Base-by-base conservation (phyloP, 495 filamentous ascomycete genomes). In the Penicillium lagena region DNA sequence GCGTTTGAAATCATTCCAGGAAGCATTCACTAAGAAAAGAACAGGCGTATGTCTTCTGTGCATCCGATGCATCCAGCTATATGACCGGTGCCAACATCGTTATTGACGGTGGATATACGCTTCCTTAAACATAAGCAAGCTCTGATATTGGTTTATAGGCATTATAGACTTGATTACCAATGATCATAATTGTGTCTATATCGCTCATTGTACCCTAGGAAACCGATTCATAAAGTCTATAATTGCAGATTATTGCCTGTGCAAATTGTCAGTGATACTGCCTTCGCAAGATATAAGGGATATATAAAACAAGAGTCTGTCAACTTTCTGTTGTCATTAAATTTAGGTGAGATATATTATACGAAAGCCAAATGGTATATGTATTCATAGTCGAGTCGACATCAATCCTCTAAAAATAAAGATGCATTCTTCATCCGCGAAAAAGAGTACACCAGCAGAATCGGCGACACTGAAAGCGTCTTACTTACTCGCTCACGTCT, bases 1-100 rank as follows among this genome's bases (percentile, higher is more conserved):
- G 3, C 9, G 3, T 34, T 34, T 22, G 22, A 34, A 34, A 34
- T 3, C 4, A 2, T 10, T 10, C 1, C 32, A 34, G n/a, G n/a
- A 10, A 34, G 32, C 9, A 10, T 11, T 34, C 9, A 7, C 32
- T 34, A 7, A 34, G 0, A 31, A 1, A 10, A 2, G 7, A n/a
- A 17, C 39, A 63, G 30, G 64, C 49, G 27, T 66, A 66, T 44
- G 45, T 68, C 6, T 68, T 60, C 37, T 52, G 49, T 10, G 65
- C 63, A 7, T 59, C 54, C 1, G 65, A 67, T 45, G 65, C 65
- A 1, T 63, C 56, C 6, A 61, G 56, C 37, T 68, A 63, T 36
- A 67, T 63, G 56, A 68, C 65, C 2, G 63, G 65, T 4, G 42
- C 60, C 1, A 52, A 68, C 37, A 43, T 68, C 11, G 40, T 68